Conservation (phyloP, 2,329 filamentous ascomycete genomes). For the Calonectria pteridis region DNA sequence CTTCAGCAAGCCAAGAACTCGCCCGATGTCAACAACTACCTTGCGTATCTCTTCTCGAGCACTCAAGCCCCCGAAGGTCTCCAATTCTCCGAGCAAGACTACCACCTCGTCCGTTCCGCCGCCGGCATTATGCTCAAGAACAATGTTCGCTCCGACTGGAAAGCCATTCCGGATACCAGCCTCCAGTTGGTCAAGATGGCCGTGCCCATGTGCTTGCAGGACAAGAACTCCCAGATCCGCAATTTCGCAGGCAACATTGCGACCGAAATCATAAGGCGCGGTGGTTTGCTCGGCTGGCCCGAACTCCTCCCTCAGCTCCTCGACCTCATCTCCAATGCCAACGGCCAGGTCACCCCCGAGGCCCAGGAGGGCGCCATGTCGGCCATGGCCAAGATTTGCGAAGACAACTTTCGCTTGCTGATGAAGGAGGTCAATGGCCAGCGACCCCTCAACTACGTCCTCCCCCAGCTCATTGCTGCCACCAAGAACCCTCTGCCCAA, state of each 20-base stretch:
- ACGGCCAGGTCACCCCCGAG: slow-evolving; percentile 74
- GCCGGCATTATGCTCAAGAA: slow-evolving; percentile 97
- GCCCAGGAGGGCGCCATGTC: slow-evolving; percentile 95
- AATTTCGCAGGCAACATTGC: slow-evolving; percentile 93
- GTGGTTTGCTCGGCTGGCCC: slow-evolving; percentile 91
- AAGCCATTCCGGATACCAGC: slow-evolving; percentile 79
- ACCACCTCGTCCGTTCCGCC: slow-evolving; percentile 84
- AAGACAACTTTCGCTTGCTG: slow-evolving; percentile 90
- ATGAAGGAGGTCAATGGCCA: slow-evolving; percentile 91
- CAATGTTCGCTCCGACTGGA: slow-evolving; percentile 82
- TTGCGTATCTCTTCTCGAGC: slow-evolving; percentile 89
- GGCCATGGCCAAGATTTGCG: slow-evolving; percentile 93
- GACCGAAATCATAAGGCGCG: slow-evolving; percentile 87
- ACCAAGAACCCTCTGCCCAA: slow-evolving; percentile 81
- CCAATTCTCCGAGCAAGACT: slow-evolving; percentile 69
- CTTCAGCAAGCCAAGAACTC: slow-evolving; percentile 88
- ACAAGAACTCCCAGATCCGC: slow-evolving; percentile 84
- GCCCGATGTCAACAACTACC: slow-evolving; percentile 97
- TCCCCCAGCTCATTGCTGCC: slow-evolving; percentile 91
- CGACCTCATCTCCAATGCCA: slow-evolving; percentile 79
- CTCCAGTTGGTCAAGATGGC: slow-evolving; percentile 83
- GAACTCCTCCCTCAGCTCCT: slow-evolving; percentile 88
- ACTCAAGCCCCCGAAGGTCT: slow-evolving; percentile 71
- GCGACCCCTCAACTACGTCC: slow-evolving; percentile 86
- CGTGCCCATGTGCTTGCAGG: slow-evolving; percentile 83